Conservation (phyloP, 78 protist species). For the Dictyostelium brefeldianum region DNA sequence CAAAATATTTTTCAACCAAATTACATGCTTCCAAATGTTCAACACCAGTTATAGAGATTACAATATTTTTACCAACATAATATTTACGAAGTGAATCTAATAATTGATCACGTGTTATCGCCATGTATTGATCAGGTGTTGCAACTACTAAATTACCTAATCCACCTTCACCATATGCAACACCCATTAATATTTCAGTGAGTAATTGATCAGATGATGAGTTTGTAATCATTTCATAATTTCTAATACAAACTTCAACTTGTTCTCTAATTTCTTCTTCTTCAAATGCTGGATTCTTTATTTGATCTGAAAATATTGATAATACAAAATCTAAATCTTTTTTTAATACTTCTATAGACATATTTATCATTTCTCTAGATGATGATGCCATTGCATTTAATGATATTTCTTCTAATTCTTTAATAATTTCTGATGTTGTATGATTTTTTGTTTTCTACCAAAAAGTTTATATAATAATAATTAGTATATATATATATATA, state of each 20-base stretch:
- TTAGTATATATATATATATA: background rate
- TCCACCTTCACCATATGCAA: slow-evolving; percentile 59
- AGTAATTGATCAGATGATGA: slow-evolving; percentile 13
- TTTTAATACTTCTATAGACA: slow-evolving; percentile 42
- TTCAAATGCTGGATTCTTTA: slow-evolving; percentile 30
- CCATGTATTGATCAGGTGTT: background rate
- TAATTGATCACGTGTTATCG: background rate
- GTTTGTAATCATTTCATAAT: background rate
- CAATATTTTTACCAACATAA: slow-evolving; percentile 69
- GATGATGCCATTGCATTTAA: slow-evolving; percentile 31
- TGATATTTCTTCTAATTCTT: slow-evolving; percentile 26
- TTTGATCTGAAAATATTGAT: slow-evolving; percentile 26
- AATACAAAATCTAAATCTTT: slow-evolving; percentile 55
- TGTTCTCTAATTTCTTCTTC: slow-evolving; percentile 39
- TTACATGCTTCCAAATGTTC: slow-evolving; percentile 19
- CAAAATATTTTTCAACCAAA: slow-evolving; percentile 29
- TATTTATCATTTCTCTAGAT: slow-evolving; percentile 1
- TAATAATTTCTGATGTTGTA: slow-evolving; percentile 45
- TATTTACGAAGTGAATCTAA: background rate
- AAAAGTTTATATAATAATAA: background rate
- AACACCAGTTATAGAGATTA: slow-evolving; percentile 40
- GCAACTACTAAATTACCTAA: slow-evolving; percentile 15
- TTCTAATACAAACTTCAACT: background rate
- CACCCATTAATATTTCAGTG: background rate
- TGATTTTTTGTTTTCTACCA: slow-evolving; percentile 34